Evolutionary conservation across 345 rosid species (phyloP).

Genomic region (Eucalyptus brandiana): DNA sequence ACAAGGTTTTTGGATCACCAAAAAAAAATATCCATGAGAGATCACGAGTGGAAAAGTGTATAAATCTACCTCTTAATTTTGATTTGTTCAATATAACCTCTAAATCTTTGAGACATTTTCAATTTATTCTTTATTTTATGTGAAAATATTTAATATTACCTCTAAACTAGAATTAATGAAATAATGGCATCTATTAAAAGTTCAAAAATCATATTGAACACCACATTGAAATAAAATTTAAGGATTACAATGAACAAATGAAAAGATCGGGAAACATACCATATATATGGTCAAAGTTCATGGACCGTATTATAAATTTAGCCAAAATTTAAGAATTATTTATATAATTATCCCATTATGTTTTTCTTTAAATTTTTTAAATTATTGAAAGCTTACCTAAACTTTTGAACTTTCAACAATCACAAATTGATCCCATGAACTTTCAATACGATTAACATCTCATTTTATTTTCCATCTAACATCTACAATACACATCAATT

Average conservation of each 20-base stretch:
- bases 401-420: not conserved
- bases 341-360: not conserved
- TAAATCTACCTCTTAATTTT: not conserved
- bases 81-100: not conserved
- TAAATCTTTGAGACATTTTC: not conserved
- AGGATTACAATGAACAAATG: not conserved
- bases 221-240: not conserved
- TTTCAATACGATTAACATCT: not conserved
- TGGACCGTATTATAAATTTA: rapidly evolving
- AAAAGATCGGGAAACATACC: rapidly evolving
- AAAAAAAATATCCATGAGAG: too few relatives aligned
- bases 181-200: rapidly evolving
- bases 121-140: too few relatives aligned
- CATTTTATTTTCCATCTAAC: not conserved
- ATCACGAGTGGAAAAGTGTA: not conserved
- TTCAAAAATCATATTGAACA: not conserved
- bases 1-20: too few relatives aligned
- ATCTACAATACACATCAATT: not conserved
- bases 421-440: not conserved
- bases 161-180: not conserved
- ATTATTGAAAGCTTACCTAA: not conserved
- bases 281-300: rapidly evolving
- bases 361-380: not conserved
- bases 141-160: too few relatives aligned
- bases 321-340: rapidly evolving